Base-by-base conservation (phyloP, 78 protist genomes). In the Monocercomonoides exilis region DNA sequence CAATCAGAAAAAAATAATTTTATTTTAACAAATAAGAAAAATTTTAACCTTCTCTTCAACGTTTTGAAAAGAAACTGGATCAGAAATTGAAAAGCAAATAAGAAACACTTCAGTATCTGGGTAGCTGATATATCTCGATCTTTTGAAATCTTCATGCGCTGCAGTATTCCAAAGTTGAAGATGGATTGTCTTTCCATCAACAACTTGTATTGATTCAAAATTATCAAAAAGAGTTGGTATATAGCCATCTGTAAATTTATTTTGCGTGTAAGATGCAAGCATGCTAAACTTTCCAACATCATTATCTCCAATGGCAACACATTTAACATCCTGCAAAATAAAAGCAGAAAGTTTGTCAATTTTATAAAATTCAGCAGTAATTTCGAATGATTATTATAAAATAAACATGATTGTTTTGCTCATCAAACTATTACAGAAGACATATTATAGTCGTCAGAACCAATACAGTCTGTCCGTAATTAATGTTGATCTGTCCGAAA, bases 81-180 rank as follows among this genome's bases (percentile, higher is more conserved):
- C 6, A 79, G 6, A 5, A 29, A 87, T 1, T 1, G 91, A 87
- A 86, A 89, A 93, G 87, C 91, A 89, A 11, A 93, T 88, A 3
- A 93, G 82, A 84, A 93, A 93, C n/a, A 91, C 91, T 38, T 93
- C 95, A 0, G 95, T 93, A 84, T 86, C 89, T 0, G 95, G 93
- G 86, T 89, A 93, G 36, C 90, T 85, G 33, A 93, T 88, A 4
- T 93, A 93, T 3, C 95, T 84, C 41, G 84, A 63, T 33, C 85
- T 77, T 2, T 81, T 63, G 44, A 82, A 88, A 3, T 88, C 90
- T 36, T 84, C 87, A n/a, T 82, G 85, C 45, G 38, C 70, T 54
- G n/a, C n/a, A n/a, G n/a, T n/a, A n/a, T n/a, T n/a, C 70, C 70
- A 54, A 54, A 54, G 70, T 21, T 54, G 70, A 21, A 54, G 70